phyloP scores from a whole-genome alignment of 176 grass and related monocot species.

The Poa annua region DNA sequence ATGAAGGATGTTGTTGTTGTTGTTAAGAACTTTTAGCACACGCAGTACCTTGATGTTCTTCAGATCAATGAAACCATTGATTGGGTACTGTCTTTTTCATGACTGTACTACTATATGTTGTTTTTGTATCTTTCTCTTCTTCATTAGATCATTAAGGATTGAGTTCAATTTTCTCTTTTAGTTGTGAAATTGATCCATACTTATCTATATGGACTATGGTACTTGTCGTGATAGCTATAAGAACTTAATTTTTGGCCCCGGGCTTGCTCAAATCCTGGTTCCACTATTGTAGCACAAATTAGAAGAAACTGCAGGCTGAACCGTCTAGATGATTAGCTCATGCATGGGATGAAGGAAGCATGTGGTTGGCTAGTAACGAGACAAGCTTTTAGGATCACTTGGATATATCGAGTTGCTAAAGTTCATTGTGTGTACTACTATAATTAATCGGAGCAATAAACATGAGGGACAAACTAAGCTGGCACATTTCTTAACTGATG shows the following conservation, averaged over 20 bases:
- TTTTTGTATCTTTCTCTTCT: neutral
- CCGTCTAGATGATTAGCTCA: neutral
- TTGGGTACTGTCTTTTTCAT: slow-evolving; percentile 7
- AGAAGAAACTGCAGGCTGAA: neutral
- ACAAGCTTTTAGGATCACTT: neutral
- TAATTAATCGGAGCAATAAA: neutral
- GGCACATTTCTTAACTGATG: neutral
- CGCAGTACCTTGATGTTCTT: slow-evolving; percentile 34
- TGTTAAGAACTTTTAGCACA: slow-evolving; percentile 54
- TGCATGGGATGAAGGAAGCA: neutral
- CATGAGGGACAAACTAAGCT: neutral
- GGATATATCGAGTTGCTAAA: neutral
- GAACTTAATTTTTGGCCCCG: neutral
- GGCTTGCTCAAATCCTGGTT: neutral
- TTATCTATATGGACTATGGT: neutral
- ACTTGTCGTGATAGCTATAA: neutral
- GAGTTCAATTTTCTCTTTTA: neutral
- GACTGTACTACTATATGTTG: neutral
- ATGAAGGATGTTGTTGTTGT: slow-evolving; percentile 50
- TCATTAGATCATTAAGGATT: neutral
- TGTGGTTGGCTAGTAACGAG: neutral
- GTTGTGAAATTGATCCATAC: neutral
- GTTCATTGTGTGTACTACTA: neutral
- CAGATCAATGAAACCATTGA: slow-evolving; percentile 55
- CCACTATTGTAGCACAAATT: neutral